A percentile compares a stretch with the other conserved stretches of the same genome.
Evolutionary conservation across 2,329 filamentous ascomycete genomes (phyloP).

Genomic region (Pseudogymnoascus sp.): DNA sequence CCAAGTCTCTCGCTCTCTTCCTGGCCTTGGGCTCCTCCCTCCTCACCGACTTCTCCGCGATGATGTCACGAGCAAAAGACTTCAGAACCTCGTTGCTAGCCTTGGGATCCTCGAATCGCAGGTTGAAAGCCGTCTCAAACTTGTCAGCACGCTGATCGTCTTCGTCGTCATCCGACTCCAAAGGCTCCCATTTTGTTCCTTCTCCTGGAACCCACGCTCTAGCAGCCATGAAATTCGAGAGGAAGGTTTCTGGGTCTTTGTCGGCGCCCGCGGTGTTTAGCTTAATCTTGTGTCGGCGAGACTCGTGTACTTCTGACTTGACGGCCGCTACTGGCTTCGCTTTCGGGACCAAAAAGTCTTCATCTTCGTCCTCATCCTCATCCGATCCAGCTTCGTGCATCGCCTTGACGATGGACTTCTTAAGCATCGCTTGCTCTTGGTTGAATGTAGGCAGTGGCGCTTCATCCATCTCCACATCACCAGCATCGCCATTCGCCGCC

Average conservation of each 20-base stretch:
- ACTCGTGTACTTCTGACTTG: conserved; percentile 45
- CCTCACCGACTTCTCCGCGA: conserved; percentile 72
- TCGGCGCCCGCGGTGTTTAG: conserved; percentile 67
- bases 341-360: conserved; percentile 67
- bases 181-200: conserved; percentile 61
- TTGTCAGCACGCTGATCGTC: conserved; percentile 68
- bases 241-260: conserved; percentile 79
- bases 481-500: conserved; percentile 49
- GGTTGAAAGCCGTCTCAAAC: conserved; percentile 88
- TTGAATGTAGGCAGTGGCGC: conserved; percentile 60
- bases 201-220: conserved; percentile 76
- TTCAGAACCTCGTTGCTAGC: conserved; percentile 81
- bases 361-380: conserved; percentile 38
- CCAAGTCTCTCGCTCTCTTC: conserved; percentile 68
- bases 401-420: conserved; percentile 67
- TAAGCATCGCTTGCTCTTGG: conserved; percentile 79
- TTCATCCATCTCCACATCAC: conserved; percentile 48
- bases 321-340: conserved; percentile 29
- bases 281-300: conserved; percentile 44
- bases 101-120: conserved; percentile 87
- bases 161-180: conserved; percentile 80
- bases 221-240: conserved; percentile 93
- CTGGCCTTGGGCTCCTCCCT: conserved; percentile 71
- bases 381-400: conserved; percentile 57
- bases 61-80: conserved; percentile 81